phyloP scores from a whole-genome alignment of 805 yeast species.

The Babjeviella inositovora region DNA sequence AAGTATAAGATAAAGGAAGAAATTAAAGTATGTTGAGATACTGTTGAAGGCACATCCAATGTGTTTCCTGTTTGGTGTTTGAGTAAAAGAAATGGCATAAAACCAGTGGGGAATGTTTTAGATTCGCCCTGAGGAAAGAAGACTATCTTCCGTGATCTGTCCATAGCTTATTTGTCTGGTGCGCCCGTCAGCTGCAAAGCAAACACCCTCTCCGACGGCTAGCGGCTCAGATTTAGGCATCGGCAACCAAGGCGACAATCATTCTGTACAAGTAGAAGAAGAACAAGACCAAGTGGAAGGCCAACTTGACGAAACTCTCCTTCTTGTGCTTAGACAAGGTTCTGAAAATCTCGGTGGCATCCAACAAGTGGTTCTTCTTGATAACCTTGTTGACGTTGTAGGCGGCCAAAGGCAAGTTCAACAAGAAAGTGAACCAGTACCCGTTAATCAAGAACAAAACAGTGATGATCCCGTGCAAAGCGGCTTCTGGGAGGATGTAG shows the following conservation, averaged over 20 bases:
- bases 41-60: too few relatives aligned
- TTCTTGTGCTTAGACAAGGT: slow-evolving; percentile 86
- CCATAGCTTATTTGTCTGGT: slow-evolving; percentile 1
- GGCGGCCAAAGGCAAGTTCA: slow-evolving; percentile 73
- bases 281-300: slow-evolving; percentile 82
- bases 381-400: slow-evolving; percentile 71
- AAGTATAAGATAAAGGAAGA: too few relatives aligned
- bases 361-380: slow-evolving; percentile 72
- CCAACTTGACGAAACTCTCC: slow-evolving; percentile 81
- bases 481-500: slow-evolving; percentile 83
- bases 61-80: too few relatives aligned
- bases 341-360: slow-evolving; percentile 95
- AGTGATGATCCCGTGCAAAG: slow-evolving; percentile 59
- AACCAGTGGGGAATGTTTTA: too few relatives aligned
- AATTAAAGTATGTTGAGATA: too few relatives aligned
- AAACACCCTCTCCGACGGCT: too few relatives aligned
- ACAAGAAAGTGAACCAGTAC: slow-evolving; percentile 77
- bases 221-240: too few relatives aligned
- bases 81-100: too few relatives aligned
- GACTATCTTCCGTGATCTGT: too few relatives aligned
- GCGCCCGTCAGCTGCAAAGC: too few relatives aligned
- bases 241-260: slow-evolving; percentile 84
- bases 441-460: slow-evolving; percentile 68
- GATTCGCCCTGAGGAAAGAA: too few relatives aligned
- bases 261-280: slow-evolving; percentile 91